Evolutionary conservation across 2,329 filamentous ascomycete genomes (phyloP).

Genomic region (Neopestalotiopsis sp.): DNA sequence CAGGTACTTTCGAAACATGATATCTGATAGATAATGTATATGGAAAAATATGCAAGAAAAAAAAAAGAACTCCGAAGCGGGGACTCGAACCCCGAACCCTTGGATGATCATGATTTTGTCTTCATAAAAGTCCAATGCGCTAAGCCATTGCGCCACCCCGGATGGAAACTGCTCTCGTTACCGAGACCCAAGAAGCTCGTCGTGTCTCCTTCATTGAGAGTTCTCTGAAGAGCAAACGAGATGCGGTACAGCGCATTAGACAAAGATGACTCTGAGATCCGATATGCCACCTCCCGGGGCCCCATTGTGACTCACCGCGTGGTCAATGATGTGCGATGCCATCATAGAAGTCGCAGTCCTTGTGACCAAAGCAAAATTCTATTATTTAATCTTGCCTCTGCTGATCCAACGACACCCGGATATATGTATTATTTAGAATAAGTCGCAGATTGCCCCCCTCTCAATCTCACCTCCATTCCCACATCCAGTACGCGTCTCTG

Average conservation of each 20-base stretch:
- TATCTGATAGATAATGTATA: not conserved
- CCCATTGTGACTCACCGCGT: too few relatives aligned
- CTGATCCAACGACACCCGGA: too few relatives aligned
- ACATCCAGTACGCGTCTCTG: conserved; percentile 7
- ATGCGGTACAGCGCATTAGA: not conserved
- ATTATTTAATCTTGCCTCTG: not conserved
- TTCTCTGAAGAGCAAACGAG: not conserved
- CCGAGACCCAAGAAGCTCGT: not conserved
- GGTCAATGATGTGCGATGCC: not conserved
- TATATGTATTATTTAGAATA: too few relatives aligned
- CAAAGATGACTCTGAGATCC: not conserved
- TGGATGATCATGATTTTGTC: not conserved
- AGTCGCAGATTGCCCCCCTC: too few relatives aligned
- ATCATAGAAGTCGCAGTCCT: not conserved
- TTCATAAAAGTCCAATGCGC: conserved; percentile 6
- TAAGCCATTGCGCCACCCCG: conserved; percentile 13
- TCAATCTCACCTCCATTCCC: not conserved
- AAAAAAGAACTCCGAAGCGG: not conserved
- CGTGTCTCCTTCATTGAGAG: not conserved
- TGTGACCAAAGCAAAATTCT: too few relatives aligned
- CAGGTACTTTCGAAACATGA: not conserved
- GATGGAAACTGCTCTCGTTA: not conserved
- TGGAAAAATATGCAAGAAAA: not conserved
- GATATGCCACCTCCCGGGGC: too few relatives aligned
- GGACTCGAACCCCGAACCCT: conserved; percentile 10